These are phyloP conservation scores for Ligustrum vulgare DNA, from an alignment of 257 asterid species.

Conservation along the genomic window DNA sequence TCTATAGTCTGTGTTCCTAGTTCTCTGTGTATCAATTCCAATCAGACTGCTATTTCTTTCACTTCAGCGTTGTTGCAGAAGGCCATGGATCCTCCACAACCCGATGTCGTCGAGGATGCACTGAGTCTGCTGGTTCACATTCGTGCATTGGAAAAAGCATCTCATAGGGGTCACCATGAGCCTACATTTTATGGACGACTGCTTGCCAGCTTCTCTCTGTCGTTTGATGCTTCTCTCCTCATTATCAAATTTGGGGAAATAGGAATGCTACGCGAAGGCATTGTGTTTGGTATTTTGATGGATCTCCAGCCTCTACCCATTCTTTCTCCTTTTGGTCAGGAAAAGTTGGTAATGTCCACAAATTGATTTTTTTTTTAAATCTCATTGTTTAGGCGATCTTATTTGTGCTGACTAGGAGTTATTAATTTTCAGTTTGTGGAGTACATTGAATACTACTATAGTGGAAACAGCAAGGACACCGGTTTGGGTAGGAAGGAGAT, in stretches of 20 bases:
- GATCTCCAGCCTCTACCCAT: constrained; percentile 87
- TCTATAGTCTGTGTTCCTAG: neutral
- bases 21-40: constrained; percentile 19
- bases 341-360: constrained; percentile 51
- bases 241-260: constrained; percentile 78
- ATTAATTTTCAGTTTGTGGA: constrained; percentile 45
- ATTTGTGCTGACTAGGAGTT: constrained; percentile 27
- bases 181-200: constrained; percentile 88
- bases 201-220: constrained; percentile 75
- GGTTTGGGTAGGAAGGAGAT: constrained; percentile 80
- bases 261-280: constrained; percentile 93
- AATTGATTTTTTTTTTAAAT: constrained; percentile 12
- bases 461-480: constrained; percentile 43
- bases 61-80: constrained; percentile 73
- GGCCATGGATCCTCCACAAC: constrained; percentile 90
- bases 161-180: constrained; percentile 67
- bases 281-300: constrained; percentile 84
- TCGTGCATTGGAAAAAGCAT: constrained; percentile 60
- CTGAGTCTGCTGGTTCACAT: constrained; percentile 62
- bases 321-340: constrained; percentile 81
- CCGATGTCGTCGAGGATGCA: constrained; percentile 72
- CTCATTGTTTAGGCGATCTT: constrained; percentile 16
- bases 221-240: constrained; percentile 85
- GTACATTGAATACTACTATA: constrained; percentile 51
- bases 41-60: constrained; percentile 25